Evolutionary conservation across 2,329 filamentous ascomycete genomes (phyloP).

Genomic region (Colletotrichum horii): DNA sequence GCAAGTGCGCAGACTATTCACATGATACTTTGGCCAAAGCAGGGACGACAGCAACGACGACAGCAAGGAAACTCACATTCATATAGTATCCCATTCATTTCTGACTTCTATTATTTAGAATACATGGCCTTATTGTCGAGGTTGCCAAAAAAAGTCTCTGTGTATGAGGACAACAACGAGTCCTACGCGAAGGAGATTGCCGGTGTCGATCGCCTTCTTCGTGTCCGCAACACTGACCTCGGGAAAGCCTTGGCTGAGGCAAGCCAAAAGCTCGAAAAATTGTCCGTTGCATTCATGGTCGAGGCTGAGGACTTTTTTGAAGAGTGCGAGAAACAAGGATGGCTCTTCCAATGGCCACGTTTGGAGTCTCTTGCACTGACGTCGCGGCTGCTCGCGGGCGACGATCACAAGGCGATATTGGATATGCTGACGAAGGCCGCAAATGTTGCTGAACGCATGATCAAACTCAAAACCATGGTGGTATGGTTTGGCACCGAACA

Average conservation of each 20-base stretch:
- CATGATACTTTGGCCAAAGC: not conserved
- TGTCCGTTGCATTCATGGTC: not conserved
- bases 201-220: not conserved
- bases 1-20: not conserved
- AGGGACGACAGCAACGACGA: not conserved
- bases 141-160: not conserved
- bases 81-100: not conserved
- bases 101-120: not conserved
- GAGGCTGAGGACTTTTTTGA: not conserved
- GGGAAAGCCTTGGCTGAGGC: accelerated
- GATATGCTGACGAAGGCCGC: not conserved
- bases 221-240: not conserved
- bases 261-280: not conserved
- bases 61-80: not conserved
- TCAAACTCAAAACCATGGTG: not conserved
- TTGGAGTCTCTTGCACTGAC: not conserved
- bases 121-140: not conserved
- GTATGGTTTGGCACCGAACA: not conserved
- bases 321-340: not conserved
- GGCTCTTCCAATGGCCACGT: not conserved
- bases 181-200: not conserved
- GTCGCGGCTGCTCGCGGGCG: not conserved
- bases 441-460: not conserved
- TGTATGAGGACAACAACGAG: not conserved
- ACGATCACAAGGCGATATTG: not conserved